Percentiles rank a stretch among this genome's conserved stretches.
phyloP scores from a whole-genome alignment of 2,329 filamentous ascomycete genomes.

The Phoma sp. region DNA sequence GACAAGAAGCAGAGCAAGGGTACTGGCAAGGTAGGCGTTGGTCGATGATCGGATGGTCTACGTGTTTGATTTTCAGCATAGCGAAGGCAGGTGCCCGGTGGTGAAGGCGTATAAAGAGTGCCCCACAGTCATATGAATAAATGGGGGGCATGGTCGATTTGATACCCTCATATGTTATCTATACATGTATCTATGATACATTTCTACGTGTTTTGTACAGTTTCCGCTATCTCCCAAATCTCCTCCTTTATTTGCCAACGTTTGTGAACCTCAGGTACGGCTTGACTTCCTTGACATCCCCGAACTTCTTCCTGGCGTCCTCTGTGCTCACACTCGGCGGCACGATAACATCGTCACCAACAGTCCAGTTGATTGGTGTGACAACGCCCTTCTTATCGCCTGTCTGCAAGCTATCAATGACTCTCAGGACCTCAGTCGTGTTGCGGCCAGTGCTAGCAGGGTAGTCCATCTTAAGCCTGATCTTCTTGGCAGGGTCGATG shows the following conservation, averaged over 20 bases:
- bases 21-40: slow-evolving; percentile 31
- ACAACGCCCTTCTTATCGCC: slow-evolving; percentile 88
- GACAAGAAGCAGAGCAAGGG: slow-evolving; percentile 73
- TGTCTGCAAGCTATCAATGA: slow-evolving; percentile 64
- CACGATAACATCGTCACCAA: slow-evolving; percentile 90
- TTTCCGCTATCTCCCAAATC: not conserved
- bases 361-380: slow-evolving; percentile 89
- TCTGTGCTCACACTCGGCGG: slow-evolving; percentile 82
- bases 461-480: slow-evolving; percentile 90
- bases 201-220: not conserved
- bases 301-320: slow-evolving; percentile 88
- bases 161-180: slow-evolving; percentile 9
- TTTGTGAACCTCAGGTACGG: slow-evolving; percentile 75
- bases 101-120: not conserved
- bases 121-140: not conserved
- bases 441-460: slow-evolving; percentile 82
- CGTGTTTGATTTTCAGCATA: slow-evolving; percentile 5
- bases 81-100: not conserved
- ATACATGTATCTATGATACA: not conserved
- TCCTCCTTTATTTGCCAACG: slow-evolving; percentile 44
- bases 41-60: not conserved
- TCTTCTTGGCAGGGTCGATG: slow-evolving; percentile 92
- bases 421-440: slow-evolving; percentile 62
- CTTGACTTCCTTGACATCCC: slow-evolving; percentile 69
- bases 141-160: not conserved